Percentiles rank a stretch among this genome's conserved stretches.
phyloP scores from a whole-genome alignment of 768 basidiomycete genomes.

The Chalciporus sphaerocephalus region DNA sequence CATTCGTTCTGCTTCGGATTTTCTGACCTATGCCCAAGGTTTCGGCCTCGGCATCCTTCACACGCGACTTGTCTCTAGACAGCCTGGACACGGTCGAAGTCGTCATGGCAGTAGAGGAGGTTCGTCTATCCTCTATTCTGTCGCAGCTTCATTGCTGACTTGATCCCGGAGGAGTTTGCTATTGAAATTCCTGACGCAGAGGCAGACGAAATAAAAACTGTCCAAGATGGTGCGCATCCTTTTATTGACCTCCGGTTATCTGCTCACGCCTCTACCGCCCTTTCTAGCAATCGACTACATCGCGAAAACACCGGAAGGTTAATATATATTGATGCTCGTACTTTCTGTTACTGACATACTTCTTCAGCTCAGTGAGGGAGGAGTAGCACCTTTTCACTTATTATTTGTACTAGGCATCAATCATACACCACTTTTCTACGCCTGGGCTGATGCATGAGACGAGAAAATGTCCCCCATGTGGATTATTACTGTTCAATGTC shows the following conservation, averaged over 20 bases:
- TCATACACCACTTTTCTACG: conserved; percentile 9
- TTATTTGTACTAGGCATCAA: conserved; percentile 20
- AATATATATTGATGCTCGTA: conserved; percentile 16
- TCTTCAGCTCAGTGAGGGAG: conserved; percentile 44
- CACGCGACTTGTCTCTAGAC: conserved; percentile 61
- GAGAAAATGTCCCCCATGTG: not conserved
- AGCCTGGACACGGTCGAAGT: conserved; percentile 97
- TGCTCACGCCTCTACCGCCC: conserved; percentile 6
- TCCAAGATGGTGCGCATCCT: conserved; percentile 75
- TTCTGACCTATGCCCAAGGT: conserved; percentile 45
- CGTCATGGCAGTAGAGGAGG: conserved; percentile 98
- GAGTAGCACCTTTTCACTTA: conserved; percentile 6
- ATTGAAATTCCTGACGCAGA: conserved; percentile 98
- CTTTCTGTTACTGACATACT: conserved; percentile 11
- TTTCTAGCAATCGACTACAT: conserved; percentile 88
- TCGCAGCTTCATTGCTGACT: conserved; percentile 4
- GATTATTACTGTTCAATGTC: conserved; percentile 6
- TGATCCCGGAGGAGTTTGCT: conserved; percentile 70
- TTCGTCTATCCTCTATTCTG: conserved; percentile 21
- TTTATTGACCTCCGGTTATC: not conserved
- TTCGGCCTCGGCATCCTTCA: conserved; percentile 50
- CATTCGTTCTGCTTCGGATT: conserved; percentile 27
- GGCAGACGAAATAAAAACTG: conserved; percentile 90
- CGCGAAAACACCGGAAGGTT: conserved; percentile 87
- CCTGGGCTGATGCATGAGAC: not conserved